Percentiles rank a stretch among this genome's conserved stretches.
These are phyloP conservation scores for Salix suchowensis DNA, from an alignment of 345 rosid species.

Conservation along the genomic window DNA sequence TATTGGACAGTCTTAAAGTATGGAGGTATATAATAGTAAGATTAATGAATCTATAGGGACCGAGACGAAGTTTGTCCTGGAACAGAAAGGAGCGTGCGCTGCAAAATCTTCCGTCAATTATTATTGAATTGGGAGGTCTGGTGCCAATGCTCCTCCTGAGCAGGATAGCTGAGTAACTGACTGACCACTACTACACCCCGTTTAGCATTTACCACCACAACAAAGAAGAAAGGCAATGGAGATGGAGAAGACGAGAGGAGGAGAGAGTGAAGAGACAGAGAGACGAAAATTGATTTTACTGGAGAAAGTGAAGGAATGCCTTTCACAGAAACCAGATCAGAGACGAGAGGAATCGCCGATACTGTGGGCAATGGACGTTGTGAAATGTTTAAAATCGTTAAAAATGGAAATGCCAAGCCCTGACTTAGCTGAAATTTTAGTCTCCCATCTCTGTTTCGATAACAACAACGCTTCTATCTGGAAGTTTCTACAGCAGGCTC, in stretches of 20 bases:
- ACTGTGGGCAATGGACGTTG: constrained; percentile 36
- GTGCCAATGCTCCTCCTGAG: too few species aligned
- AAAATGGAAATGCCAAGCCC: constrained; percentile 28
- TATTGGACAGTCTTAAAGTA: too few species aligned
- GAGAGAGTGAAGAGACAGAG: not conserved
- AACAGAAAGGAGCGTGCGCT: too few species aligned
- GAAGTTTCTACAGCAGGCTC: constrained; percentile 48
- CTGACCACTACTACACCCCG: too few species aligned
- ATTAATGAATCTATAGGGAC: too few species aligned
- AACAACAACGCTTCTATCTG: constrained; percentile 44
- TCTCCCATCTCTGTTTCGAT: constrained; percentile 44
- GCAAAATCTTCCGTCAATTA: too few species aligned
- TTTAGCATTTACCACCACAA: too few species aligned
- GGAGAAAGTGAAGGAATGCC: constrained; percentile 12
- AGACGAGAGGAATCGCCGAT: constrained; percentile 22
- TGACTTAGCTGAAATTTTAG: constrained; percentile 41
- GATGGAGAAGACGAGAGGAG: not conserved
- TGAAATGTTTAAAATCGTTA: constrained; percentile 25
- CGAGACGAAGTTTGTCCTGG: not conserved
- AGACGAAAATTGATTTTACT: not conserved
- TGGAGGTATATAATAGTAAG: too few species aligned
- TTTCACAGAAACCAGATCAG: constrained; percentile 3
- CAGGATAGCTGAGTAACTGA: too few species aligned
- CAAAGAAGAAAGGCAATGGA: not conserved
- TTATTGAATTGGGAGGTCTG: too few species aligned